These are phyloP conservation scores for Obba rivulosa DNA, from an alignment of 768 basidiomycete species.

Conservation along the genomic window DNA sequence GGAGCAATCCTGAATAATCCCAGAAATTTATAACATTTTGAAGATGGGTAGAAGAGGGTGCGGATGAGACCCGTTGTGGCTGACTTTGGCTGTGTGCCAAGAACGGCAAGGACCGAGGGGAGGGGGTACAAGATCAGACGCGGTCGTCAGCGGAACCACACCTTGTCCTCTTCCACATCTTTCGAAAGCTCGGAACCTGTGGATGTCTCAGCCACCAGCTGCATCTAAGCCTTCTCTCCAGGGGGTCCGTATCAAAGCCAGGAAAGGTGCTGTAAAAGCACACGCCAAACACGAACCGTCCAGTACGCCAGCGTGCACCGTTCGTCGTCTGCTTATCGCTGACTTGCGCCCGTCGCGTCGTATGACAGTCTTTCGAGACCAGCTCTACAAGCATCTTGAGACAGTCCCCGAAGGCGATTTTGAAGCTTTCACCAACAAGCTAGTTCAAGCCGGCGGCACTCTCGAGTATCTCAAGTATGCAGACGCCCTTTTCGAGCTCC, in stretches of 20 bases:
- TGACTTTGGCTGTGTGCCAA: too few relatives aligned
- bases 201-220: slow-evolving; percentile 89
- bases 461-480: slow-evolving; percentile 98
- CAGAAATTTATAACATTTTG: too few relatives aligned
- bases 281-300: slow-evolving; percentile 91
- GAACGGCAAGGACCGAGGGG: too few relatives aligned
- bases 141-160: background rate
- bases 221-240: slow-evolving; percentile 85
- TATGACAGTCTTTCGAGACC: slow-evolving; percentile 79
- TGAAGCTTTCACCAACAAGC: slow-evolving; percentile 74
- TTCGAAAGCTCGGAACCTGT: slow-evolving; percentile 44
- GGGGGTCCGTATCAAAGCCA: slow-evolving; percentile 90
- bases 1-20: too few relatives aligned
- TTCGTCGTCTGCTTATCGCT: slow-evolving; percentile 2
- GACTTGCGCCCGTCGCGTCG: background rate
- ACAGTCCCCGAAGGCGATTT: slow-evolving; percentile 76
- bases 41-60: too few relatives aligned
- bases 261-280: slow-evolving; percentile 89
- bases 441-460: slow-evolving; percentile 86
- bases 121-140: background rate
- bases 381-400: slow-evolving; percentile 87
- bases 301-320: slow-evolving; percentile 31
- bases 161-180: slow-evolving; percentile 21
- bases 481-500: slow-evolving; percentile 92
- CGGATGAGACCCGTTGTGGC: too few relatives aligned